Evolutionary conservation across 176 grass and related monocot species (phyloP), one percentile per base, ranked within the genome.

Genomic region (Dactylis glomerata): DNA sequence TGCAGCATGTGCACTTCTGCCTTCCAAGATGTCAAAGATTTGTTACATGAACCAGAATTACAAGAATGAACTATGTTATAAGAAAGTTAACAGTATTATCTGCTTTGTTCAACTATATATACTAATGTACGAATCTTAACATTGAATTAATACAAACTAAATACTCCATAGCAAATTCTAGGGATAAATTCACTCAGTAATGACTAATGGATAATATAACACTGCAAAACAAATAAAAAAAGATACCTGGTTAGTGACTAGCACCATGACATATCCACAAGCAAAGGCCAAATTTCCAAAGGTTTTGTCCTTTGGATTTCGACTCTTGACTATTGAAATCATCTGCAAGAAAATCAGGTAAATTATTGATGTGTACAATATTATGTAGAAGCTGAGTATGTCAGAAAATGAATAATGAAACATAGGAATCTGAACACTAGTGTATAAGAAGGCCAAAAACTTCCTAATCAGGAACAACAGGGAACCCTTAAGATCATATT

Each of bases 231-330:
- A 13, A 69, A 24, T 9, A 16, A 37, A 54, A 41, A 59, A 27
- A 16, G 27, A 75, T 59, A 90, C 88, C 88, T 90, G 88, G 22
- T 38, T 74, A 30, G 84, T 75, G 47, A 90, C 88, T 56, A 90
- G 72, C 68, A 89, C 50, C 82, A 89, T 85, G 30, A 89, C 82
- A 85, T 89, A 89, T 62, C 87, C 87, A 81, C 87, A 89, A 23
- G 87, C 87, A 81, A 85, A 89, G 19, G 82, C 82, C 50, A 89
- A 80, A 68, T 81, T 81, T 81, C 50, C 82, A 62, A 89, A 89
- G 2, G 87, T 85, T 77, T 81, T 89, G 49, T 89, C 87, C 77
- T 58, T 89, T 59, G 87, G 75, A 81, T 85, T 85, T 77, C 87
- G 75, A 84, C 82, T 85, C 40, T 89, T 89, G 38, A 85, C 77